phyloP scores from a whole-genome alignment of 441 rosid genomes.

The Euphorbia celastroides region DNA sequence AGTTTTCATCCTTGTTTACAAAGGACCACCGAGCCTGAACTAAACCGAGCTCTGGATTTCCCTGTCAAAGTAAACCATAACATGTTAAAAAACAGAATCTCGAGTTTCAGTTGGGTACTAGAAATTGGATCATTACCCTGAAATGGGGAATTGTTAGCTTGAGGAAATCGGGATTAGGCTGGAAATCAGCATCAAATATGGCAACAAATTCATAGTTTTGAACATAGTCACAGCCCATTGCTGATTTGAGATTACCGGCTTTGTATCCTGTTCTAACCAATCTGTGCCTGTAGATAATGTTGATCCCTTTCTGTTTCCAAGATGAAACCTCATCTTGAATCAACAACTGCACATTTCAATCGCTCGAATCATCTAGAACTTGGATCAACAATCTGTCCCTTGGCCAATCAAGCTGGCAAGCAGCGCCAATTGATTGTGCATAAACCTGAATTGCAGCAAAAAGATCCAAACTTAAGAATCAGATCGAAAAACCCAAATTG shows the following conservation, averaged over 20 bases:
- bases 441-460: conserved; percentile 32
- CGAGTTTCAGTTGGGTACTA: too few species aligned
- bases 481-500: background rate
- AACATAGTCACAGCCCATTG: conserved; percentile 36
- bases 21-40: conserved; percentile 95
- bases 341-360: conserved; percentile 25
- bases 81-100: too few species aligned
- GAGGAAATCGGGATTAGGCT: conserved; percentile 43
- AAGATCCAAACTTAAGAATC: background rate
- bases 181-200: conserved; percentile 54
- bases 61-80: conserved; percentile 38
- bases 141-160: conserved; percentile 54
- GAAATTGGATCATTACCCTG: conserved; percentile 38
- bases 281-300: conserved; percentile 39
- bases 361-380: conserved; percentile 49
- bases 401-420: conserved; percentile 51
- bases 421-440: conserved; percentile 44
- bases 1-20: conserved; percentile 88
- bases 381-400: conserved; percentile 35
- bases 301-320: conserved; percentile 40
- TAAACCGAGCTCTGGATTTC: conserved; percentile 72
- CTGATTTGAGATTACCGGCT: conserved; percentile 45
- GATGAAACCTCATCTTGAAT: conserved; percentile 21
- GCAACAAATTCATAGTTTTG: conserved; percentile 37
- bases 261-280: conserved; percentile 41